Base-by-base conservation (phyloP, 108 stramenopile species). In the Nannochloropsis gaditana region DNA sequence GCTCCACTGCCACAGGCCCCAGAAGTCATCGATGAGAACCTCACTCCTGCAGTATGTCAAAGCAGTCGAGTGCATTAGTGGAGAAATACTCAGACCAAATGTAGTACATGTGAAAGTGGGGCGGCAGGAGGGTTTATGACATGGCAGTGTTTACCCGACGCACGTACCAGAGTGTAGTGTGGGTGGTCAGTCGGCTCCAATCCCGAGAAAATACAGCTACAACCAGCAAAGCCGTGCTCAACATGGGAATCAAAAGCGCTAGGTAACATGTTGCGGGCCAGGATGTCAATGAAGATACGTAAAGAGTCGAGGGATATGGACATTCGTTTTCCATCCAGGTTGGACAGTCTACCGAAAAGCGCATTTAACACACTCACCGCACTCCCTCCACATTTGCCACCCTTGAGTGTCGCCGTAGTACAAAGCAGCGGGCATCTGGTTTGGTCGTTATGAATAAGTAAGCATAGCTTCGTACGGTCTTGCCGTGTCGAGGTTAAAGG, bases 211-310 rank as follows among this genome's bases (percentile, higher is more conserved):
- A 73, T 15, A 73, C 59, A 73, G 59, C 59, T n/a, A 73, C 59
- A 73, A 73, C 59, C 19, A 73, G 59, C 15, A 73, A n/a, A n/a
- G 59, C 59, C 59, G 59, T 73, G 6, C 59, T 73, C 19, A 73
- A n/a, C 59, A 73, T 73, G 59, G 59, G 59, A 73, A 73, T 73
- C 59, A 73, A n/a, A n/a, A 73, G 59, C 59, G 59, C 59, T 73
- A n/a, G 3, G 59, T n/a, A n/a, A n/a, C 3, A n/a, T 73, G 59
- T 73, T 15, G 59, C n/a, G 8, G 15, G 59, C n/a, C 4, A 73
- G 59, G 19, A 73, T 73, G 59, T n/a, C n/a, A 31, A 31, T 31
- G 31, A 31, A 31, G 31, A 31, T 31, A 31, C 31, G 31, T 31
- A 31, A 31, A 31, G 31, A 31, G 31, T 31, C 31, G 31, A 31